Conservation (phyloP, 139 green algal species). For the Chara braunii region DNA sequence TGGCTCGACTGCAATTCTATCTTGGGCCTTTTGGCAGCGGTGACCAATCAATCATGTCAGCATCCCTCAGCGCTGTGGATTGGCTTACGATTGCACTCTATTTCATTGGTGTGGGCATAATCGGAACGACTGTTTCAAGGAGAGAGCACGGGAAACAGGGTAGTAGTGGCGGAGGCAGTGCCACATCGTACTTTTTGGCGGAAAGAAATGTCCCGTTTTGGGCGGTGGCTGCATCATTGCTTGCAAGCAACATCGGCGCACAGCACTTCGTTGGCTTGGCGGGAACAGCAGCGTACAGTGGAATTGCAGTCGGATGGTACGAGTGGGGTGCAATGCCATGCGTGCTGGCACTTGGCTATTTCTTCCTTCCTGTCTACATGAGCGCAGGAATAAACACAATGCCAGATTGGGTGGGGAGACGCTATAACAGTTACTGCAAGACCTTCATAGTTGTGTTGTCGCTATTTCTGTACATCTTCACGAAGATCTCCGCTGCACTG, state of each 20-base stretch:
- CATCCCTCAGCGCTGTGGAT: too few species aligned
- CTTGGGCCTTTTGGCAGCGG: too few species aligned
- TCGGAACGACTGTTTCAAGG: too few species aligned
- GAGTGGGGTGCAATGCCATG: conserved; percentile 33
- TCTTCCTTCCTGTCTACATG: conserved; percentile 45
- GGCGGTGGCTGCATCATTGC: conserved; percentile 41
- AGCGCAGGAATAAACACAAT: conserved; percentile 25
- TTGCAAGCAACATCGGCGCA: conserved; percentile 46
- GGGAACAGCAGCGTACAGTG: conserved; percentile 39
- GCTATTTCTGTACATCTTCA: conserved; percentile 35
- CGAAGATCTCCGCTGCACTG: conserved; percentile 37
- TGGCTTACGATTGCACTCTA: too few species aligned
- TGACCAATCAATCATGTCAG: too few species aligned
- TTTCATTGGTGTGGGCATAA: too few species aligned
- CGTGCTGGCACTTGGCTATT: conserved; percentile 37
- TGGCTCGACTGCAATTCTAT: too few species aligned
- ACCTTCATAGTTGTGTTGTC: conserved; percentile 19
- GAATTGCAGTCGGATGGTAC: conserved; percentile 38
- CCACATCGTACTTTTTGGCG: conserved; percentile 41
- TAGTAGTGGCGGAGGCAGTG: too few species aligned
- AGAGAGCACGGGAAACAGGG: too few species aligned
- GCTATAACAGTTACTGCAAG: conserved; percentile 32
- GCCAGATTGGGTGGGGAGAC: conserved; percentile 35
- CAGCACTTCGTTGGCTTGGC: conserved; percentile 49
- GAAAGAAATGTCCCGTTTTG: conserved; percentile 20